phyloP scores from a whole-genome alignment of 2,329 filamentous ascomycete species.

The Colletotrichum lentis region DNA sequence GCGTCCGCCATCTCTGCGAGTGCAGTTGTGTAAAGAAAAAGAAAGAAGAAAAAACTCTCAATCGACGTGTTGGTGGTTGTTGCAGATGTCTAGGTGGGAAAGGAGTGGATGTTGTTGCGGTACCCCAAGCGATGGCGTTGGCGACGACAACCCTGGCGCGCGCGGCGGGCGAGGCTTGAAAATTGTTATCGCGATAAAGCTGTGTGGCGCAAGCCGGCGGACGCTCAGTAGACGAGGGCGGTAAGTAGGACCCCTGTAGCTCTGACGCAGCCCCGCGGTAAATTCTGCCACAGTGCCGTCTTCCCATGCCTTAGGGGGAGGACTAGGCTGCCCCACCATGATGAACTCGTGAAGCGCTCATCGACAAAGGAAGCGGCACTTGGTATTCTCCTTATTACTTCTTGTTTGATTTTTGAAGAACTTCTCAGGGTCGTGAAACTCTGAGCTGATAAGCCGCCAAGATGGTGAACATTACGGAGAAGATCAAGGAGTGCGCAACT shows the following conservation, averaged over 20 bases:
- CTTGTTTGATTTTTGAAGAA: conserved; percentile 5
- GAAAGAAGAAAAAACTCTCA: background rate
- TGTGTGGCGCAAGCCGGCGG: conserved; percentile 30
- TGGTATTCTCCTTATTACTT: background rate
- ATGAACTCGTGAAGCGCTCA: conserved; percentile 34
- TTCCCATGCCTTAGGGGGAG: conserved; percentile 26
- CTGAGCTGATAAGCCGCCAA: conserved; percentile 47
- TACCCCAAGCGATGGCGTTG: conserved; percentile 4
- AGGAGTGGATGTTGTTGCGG: background rate
- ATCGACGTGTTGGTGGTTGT: background rate
- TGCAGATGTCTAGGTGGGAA: background rate
- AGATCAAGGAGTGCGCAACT: conserved; percentile 91
- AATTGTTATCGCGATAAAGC: conserved; percentile 33
- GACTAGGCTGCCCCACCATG: conserved; percentile 34
- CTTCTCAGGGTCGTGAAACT: conserved; percentile 21
- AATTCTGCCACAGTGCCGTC: conserved; percentile 31
- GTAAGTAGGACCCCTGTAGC: conserved; percentile 25
- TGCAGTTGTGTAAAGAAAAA: background rate
- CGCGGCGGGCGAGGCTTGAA: conserved; percentile 14
- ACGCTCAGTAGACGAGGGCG: conserved; percentile 15
- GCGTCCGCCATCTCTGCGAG: conserved; percentile 32
- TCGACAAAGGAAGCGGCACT: conserved; percentile 10
- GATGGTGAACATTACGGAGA: conserved; percentile 99
- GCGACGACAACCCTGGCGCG: conserved; percentile 7
- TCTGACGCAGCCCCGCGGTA: conserved; percentile 36